Conservation (phyloP, 2,329 filamentous ascomycete species). For the Orbilia quercus region DNA sequence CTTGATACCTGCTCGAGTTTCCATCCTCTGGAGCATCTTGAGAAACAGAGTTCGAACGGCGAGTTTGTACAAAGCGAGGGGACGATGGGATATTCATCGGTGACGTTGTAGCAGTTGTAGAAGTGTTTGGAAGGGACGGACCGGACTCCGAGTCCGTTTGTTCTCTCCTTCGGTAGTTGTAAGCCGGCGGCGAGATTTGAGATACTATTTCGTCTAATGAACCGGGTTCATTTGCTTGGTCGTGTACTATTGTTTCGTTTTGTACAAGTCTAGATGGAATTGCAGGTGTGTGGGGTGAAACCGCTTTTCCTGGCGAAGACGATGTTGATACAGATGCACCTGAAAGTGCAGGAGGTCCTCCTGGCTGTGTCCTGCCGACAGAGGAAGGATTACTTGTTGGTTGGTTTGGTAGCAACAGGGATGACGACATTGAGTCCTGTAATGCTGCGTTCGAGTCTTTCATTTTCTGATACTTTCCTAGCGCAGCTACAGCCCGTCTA, state of each 20-base stretch:
- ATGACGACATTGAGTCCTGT: constrained; percentile 93
- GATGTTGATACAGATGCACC: constrained; percentile 82
- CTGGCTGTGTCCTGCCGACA: constrained; percentile 71
- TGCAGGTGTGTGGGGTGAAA: constrained; percentile 91
- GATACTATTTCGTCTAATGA: constrained; percentile 48
- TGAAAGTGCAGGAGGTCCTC: constrained; percentile 71
- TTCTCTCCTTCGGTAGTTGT: constrained; percentile 37
- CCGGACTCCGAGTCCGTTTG: constrained; percentile 25
- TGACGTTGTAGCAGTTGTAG: constrained; percentile 57
- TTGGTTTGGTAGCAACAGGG: constrained; percentile 76
- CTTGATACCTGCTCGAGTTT: constrained; percentile 49
- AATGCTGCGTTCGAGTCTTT: constrained; percentile 86
- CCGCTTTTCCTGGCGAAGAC: constrained; percentile 87
- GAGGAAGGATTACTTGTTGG: constrained; percentile 58
- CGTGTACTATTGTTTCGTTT: constrained; percentile 54
- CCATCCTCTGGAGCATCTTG: constrained; percentile 50
- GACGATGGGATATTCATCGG: constrained; percentile 60
- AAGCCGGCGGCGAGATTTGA: constrained; percentile 33
- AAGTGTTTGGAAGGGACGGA: constrained; percentile 27
- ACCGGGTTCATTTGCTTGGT: constrained; percentile 27
- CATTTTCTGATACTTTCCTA: constrained; percentile 88
- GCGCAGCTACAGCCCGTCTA: constrained; percentile 79
- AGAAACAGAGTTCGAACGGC: constrained; percentile 59
- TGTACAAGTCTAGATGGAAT: constrained; percentile 81
- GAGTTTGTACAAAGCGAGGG: constrained; percentile 57